These are phyloP conservation scores for Ciborinia camelliae DNA, from an alignment of 2,329 filamentous ascomycete genomes.

Conservation along the genomic window DNA sequence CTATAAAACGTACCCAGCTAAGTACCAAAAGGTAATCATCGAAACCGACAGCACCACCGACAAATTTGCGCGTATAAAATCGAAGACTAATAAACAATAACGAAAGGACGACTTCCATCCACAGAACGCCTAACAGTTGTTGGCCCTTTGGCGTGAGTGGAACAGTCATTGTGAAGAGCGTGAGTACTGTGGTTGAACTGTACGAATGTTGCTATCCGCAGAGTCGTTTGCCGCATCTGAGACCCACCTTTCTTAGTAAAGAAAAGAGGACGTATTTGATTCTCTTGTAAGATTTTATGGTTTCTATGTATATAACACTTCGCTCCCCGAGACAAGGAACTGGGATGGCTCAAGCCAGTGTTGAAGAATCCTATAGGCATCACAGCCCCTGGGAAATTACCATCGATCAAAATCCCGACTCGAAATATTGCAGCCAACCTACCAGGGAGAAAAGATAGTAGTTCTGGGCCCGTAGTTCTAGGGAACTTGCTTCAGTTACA, in stretches of 20 bases:
- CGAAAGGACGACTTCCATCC: constrained; percentile 10
- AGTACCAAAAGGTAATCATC: constrained; percentile 11
- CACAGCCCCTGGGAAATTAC: neutral
- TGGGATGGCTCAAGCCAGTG: constrained; percentile 2
- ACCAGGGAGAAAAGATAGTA: too few species aligned
- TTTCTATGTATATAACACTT: constrained; percentile 2
- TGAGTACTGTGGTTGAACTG: neutral
- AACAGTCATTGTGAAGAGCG: neutral
- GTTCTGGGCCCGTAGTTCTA: neutral
- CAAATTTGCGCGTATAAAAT: constrained; percentile 8
- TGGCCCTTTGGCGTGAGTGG: constrained; percentile 10
- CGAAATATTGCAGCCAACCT: neutral
- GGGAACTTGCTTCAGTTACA: neutral
- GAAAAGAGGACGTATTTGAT: neutral
- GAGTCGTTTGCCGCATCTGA: neutral
- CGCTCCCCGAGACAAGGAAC: neutral
- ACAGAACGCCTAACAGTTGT: constrained; percentile 9
- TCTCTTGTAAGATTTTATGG: too few species aligned
- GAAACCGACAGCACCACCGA: neutral
- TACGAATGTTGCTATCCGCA: neutral
- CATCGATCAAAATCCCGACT: neutral
- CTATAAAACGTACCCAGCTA: constrained; percentile 5
- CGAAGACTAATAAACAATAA: constrained; percentile 8
- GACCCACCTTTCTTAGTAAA: constrained; percentile 1
- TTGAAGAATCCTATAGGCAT: neutral